Conservation (phyloP, 148 eudicot genomes). For the Cornus controversa region DNA sequence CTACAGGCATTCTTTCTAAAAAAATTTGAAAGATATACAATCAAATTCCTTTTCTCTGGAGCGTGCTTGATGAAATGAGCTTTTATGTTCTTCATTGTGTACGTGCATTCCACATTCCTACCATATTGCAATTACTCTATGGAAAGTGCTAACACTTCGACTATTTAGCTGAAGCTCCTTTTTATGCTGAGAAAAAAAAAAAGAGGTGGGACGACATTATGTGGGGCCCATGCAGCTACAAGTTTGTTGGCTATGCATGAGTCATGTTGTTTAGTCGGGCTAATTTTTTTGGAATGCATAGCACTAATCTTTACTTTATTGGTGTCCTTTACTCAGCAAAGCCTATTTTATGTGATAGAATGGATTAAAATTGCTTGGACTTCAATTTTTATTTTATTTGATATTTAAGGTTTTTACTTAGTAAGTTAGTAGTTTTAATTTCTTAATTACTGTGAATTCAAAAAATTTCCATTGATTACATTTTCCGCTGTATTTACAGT, state of each 20-base stretch:
- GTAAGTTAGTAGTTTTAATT: not conserved
- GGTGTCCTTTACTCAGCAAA: not conserved
- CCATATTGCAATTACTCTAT: too few relatives aligned
- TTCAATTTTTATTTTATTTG: not conserved
- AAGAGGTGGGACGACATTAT: too few relatives aligned
- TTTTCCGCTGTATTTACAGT: not conserved
- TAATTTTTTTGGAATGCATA: too few relatives aligned
- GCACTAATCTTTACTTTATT: too few relatives aligned
- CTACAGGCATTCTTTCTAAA: not conserved
- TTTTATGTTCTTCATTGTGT: not conserved
- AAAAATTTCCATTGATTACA: not conserved
- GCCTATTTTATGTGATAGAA: not conserved
- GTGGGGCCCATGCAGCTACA: too few relatives aligned
- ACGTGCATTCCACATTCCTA: not conserved
- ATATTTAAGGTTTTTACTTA: not conserved
- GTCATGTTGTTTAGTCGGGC: too few relatives aligned
- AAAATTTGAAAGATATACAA: too few relatives aligned
- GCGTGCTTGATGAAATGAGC: conserved; percentile 3
- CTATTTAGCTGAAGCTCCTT: too few relatives aligned
- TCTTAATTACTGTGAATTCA: not conserved
- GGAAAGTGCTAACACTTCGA: too few relatives aligned
- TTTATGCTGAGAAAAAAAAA: too few relatives aligned
- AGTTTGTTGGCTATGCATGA: too few relatives aligned
- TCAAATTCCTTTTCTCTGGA: not conserved
- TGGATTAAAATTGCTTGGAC: not conserved